Conservation (phyloP, 2,329 filamentous ascomycete species). For the Microdochium bolleyi region DNA sequence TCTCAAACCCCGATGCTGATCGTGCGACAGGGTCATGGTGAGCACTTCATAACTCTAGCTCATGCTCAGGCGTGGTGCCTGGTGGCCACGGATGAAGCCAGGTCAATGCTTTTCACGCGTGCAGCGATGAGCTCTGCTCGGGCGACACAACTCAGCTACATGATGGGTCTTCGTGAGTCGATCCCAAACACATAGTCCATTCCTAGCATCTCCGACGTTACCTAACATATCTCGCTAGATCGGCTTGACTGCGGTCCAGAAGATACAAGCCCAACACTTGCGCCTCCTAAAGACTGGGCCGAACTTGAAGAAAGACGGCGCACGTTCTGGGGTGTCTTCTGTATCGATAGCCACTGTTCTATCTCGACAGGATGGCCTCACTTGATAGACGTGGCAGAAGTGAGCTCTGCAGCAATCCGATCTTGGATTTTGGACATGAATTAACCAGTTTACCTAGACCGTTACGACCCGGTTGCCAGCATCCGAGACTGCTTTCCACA, state of each 20-base stretch:
- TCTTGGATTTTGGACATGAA: neutral
- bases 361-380: constrained; percentile 90
- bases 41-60: constrained; percentile 68
- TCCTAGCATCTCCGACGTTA: neutral
- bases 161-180: constrained; percentile 62
- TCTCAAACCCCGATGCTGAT: neutral
- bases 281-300: constrained; percentile 69
- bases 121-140: constrained; percentile 76
- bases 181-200: constrained; percentile 33
- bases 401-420: constrained; percentile 15
- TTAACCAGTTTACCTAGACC: constrained; percentile 22
- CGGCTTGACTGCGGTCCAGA: constrained; percentile 17
- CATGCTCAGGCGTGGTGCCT: constrained; percentile 78
- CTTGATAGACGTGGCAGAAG: constrained; percentile 66
- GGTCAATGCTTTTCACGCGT: constrained; percentile 74
- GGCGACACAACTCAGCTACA: constrained; percentile 62
- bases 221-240: constrained; percentile 2
- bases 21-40: constrained; percentile 55
- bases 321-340: constrained; percentile 81
- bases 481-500: constrained; percentile 68
- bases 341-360: constrained; percentile 75
- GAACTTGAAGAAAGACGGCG: constrained; percentile 76
- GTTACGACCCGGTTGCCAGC: constrained; percentile 74
- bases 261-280: constrained; percentile 57
- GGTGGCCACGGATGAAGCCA: constrained; percentile 73